Evolutionary conservation across 257 asterid species (phyloP).

Genomic region (Solanum pennellii): DNA sequence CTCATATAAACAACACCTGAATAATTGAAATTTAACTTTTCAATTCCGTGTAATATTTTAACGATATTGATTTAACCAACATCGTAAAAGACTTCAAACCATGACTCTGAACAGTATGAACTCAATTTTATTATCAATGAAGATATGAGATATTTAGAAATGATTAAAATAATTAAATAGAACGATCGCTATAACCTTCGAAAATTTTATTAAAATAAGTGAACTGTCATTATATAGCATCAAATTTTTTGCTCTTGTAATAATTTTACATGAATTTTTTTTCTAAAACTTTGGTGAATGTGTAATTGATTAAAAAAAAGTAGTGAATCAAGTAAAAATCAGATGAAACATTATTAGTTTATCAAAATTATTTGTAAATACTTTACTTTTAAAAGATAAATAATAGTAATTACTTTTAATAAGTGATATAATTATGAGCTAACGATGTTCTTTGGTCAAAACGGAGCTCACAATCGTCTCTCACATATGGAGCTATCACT

Average conservation of each 20-base stretch:
- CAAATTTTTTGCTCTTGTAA: not conserved
- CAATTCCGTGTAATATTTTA: not conserved
- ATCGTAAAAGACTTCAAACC: not conserved
- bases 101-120: not conserved
- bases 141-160: not conserved
- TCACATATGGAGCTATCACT: slow-evolving; percentile 42
- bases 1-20: not conserved
- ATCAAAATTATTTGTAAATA: not conserved
- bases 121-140: not conserved
- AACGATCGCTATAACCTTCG: not conserved
- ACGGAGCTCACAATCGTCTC: not conserved
- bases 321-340: not conserved
- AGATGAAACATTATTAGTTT: too few species aligned
- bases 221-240: not conserved
- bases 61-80: not conserved
- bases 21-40: not conserved
- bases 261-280: not conserved
- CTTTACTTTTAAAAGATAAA: too few species aligned
- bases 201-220: not conserved
- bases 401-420: too few species aligned
- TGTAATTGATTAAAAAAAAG: not conserved
- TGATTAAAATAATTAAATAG: not conserved
- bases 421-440: not conserved
- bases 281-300: not conserved
- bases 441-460: not conserved